These are phyloP conservation scores for Globisporangium carolinianum DNA, from an alignment of 352 stramenopile species.

Conservation along the genomic window DNA sequence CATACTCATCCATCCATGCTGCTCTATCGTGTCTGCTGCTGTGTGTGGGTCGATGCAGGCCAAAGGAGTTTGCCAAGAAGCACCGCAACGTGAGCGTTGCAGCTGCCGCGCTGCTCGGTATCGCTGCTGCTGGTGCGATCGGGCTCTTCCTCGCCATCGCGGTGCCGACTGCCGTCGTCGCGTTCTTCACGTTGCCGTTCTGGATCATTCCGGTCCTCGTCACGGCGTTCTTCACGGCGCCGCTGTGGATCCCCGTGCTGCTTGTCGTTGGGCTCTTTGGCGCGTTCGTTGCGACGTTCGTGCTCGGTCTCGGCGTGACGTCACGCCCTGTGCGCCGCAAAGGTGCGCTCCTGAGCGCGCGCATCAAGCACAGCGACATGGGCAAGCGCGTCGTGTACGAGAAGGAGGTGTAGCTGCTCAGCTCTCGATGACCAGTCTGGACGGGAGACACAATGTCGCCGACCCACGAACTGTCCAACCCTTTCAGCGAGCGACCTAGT, in stretches of 20 bases:
- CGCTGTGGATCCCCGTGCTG: slow-evolving; percentile 68
- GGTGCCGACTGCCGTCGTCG: slow-evolving; percentile 57
- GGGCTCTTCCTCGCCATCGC: slow-evolving; percentile 63
- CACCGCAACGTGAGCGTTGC: slow-evolving; percentile 67
- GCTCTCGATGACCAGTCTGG: no score
- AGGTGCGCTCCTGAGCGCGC: slow-evolving; percentile 55
- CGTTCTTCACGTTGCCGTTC: slow-evolving; percentile 75
- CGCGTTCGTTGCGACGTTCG: slow-evolving; percentile 58
- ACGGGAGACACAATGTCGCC: no score
- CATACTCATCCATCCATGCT: no score
- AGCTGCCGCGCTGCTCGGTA: slow-evolving; percentile 44
- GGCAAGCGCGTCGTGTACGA: slow-evolving; percentile 82
- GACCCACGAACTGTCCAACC: no score
- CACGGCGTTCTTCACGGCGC: slow-evolving; percentile 73
- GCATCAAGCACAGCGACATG: slow-evolving; percentile 79
- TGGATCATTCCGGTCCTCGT: slow-evolving; percentile 79
- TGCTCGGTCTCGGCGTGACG: slow-evolving; percentile 69
- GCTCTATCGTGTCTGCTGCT: background rate
- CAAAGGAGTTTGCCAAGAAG: slow-evolving; percentile 62
- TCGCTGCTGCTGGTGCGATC: slow-evolving; percentile 37
- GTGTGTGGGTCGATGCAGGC: slow-evolving; percentile 14
- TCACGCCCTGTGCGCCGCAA: slow-evolving; percentile 73
- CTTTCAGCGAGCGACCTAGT: no score
- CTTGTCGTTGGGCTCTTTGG: slow-evolving; percentile 57
- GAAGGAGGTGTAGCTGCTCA: slow-evolving; percentile 59